Percentiles rank a stretch among this genome's conserved stretches.
Evolutionary conservation across 2,329 filamentous ascomycete genomes (phyloP).

Genomic region (Juglanconis sp.): DNA sequence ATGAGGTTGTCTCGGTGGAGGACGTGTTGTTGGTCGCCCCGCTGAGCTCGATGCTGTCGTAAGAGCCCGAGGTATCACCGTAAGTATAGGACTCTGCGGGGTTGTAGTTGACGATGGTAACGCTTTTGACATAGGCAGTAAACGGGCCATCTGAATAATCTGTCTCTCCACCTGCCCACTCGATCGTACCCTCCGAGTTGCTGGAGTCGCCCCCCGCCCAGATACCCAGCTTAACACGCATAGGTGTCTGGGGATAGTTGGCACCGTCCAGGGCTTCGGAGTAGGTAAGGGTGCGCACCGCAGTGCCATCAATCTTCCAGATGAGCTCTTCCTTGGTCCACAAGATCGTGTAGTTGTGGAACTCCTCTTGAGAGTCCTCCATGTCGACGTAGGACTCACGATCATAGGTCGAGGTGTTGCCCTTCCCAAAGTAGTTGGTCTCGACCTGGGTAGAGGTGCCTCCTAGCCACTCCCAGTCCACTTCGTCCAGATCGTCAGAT

Average conservation of each 20-base stretch:
- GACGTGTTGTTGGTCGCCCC: slow-evolving; percentile 8
- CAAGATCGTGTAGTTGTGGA: slow-evolving; percentile 66
- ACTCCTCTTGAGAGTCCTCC: slow-evolving; percentile 43
- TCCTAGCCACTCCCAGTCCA: slow-evolving; percentile 82
- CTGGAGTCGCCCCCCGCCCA: slow-evolving; percentile 59
- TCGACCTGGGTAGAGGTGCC: slow-evolving; percentile 67
- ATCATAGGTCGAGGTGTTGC: slow-evolving; percentile 63
- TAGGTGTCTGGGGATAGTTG: slow-evolving; percentile 70
- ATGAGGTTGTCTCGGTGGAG: slow-evolving; percentile 10
- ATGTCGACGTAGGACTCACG: slow-evolving; percentile 58
- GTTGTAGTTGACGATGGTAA: slow-evolving; percentile 39
- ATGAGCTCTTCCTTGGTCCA: slow-evolving; percentile 63
- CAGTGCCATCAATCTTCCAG: slow-evolving; percentile 62
- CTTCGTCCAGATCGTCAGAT: slow-evolving; percentile 75
- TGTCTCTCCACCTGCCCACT: slow-evolving; percentile 62
- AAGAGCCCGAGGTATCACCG: slow-evolving; percentile 38
- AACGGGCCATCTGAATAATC: slow-evolving; percentile 43
- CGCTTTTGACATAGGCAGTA: slow-evolving; percentile 42
- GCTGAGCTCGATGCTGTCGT: slow-evolving; percentile 39
- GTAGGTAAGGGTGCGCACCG: slow-evolving; percentile 60
- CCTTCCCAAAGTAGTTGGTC: slow-evolving; percentile 79
- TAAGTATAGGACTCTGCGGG: slow-evolving; percentile 41
- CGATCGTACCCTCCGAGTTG: slow-evolving; percentile 67
- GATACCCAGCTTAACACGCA: slow-evolving; percentile 67
- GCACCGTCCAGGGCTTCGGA: slow-evolving; percentile 54